Percentiles rank a stretch among this genome's conserved stretches.
Evolutionary conservation across 371 early-diverging fungal genomes (phyloP).

Genomic region (Mucor irregularis): DNA sequence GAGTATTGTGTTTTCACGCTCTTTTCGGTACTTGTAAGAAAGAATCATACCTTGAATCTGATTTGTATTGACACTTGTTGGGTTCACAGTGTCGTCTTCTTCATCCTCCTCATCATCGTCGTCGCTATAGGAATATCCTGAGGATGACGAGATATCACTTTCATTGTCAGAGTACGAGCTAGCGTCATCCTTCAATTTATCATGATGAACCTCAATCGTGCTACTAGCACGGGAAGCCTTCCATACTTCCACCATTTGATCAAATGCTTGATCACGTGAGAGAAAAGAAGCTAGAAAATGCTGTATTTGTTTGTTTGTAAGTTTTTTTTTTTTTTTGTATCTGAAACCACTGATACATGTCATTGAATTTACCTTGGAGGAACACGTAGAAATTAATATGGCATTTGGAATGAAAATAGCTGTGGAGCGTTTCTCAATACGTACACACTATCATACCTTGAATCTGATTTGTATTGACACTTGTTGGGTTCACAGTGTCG

Average conservation of each 20-base stretch:
- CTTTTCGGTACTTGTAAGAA: too few species aligned
- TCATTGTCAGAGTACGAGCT: background rate
- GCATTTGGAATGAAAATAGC: slow-evolving; percentile 89
- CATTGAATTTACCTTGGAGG: slow-evolving; percentile 51
- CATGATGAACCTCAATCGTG: slow-evolving; percentile 21
- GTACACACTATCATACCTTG: too few species aligned
- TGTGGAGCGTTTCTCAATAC: slow-evolving; percentile 78
- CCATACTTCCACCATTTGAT: slow-evolving; percentile 75
- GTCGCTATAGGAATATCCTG: slow-evolving; percentile 13
- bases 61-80: background rate
- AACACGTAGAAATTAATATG: slow-evolving; percentile 75
- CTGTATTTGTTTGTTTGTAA: background rate
- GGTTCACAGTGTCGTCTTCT: too few species aligned
- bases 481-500: too few species aligned
- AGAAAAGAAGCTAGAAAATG: slow-evolving; percentile 84
- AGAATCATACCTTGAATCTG: background rate
- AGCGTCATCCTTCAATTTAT: slow-evolving; percentile 1
- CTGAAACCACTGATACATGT: background rate
- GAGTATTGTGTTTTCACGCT: background rate
- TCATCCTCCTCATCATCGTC: slow-evolving; percentile 1
- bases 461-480: too few species aligned
- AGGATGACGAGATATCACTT: background rate
- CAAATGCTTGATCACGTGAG: slow-evolving; percentile 77
- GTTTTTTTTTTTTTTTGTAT: background rate
- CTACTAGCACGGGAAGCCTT: slow-evolving; percentile 25